phyloP scores from a whole-genome alignment of 768 basidiomycete species.

The Russula dissimulans region DNA sequence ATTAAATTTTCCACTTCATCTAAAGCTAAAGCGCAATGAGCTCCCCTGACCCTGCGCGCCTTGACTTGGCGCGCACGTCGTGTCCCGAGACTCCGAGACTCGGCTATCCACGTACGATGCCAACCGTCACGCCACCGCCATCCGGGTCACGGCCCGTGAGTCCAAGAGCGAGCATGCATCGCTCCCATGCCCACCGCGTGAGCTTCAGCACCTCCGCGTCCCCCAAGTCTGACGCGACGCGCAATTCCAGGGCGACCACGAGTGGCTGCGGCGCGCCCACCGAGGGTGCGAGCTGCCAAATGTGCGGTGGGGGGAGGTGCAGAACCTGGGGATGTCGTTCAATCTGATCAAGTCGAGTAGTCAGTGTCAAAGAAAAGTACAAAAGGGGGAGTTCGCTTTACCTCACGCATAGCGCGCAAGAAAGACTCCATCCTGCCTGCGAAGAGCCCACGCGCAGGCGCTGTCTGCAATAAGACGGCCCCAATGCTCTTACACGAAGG shows the following conservation, averaged over 20 bases:
- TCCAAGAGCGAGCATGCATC: conserved; percentile 44
- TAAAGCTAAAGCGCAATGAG: no score
- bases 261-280: conserved; percentile 30
- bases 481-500: conserved; percentile 78
- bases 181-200: conserved; percentile 71
- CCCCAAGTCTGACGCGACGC: conserved; percentile 54
- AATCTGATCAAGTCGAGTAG: conserved; percentile 36
- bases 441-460: conserved; percentile 53
- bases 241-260: conserved; percentile 73
- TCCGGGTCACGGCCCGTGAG: conserved; percentile 27
- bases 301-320: conserved; percentile 76
- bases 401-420: conserved; percentile 73
- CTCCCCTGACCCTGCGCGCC: no score
- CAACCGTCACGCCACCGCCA: conserved; percentile 64
- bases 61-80: no score
- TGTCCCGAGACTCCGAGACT: no score
- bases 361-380: neutral
- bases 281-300: conserved; percentile 67
- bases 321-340: conserved; percentile 78
- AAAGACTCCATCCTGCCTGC: conserved; percentile 75
- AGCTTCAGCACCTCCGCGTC: conserved; percentile 66
- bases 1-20: no score
- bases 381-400: conserved; percentile 22
- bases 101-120: conserved; percentile 52
- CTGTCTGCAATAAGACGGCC: conserved; percentile 81